Base-by-base conservation (phyloP, 2,329 filamentous ascomycete species). In the Epichloe festucae region DNA sequence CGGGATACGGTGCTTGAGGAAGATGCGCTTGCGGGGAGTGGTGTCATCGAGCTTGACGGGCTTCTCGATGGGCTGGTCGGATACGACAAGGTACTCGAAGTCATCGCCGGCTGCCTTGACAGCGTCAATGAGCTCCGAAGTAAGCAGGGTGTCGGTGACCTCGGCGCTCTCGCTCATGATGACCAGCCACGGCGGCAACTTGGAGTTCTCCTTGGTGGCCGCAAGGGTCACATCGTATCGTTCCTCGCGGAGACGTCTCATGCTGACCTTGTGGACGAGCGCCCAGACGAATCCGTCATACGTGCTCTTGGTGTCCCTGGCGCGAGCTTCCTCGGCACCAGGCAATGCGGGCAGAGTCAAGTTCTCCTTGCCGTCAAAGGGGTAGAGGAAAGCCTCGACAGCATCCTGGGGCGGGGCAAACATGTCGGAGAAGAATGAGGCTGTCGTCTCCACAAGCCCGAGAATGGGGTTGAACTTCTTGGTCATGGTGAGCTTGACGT, bases 81-180 rank as follows among this genome's bases (percentile, higher is more conserved):
- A 86, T 49, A 97, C 75, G 62, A 98, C 85, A 54, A 98, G 70
- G 61, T 90, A 91, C 67, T 97, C 89, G 57, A 95, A 82, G 49
- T 56, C 48, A 55, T 91, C 85, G 34, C 91, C 91, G 5, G 88
- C 88, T 49, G 84, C 71, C 62, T 85, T 78, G 57, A 95, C 75
- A 15, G 87, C 89, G 62, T 85, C 80, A 67, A 89, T 78, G 39
- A 98, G 77, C 61, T 97, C 91, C n/a, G 85, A 78, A 4, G 89
- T 95, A 48, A 98, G 78, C 58, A 98, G 73, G 6, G 81, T 75
- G 45, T 96, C 87, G 12, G 90, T 96, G 60, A 98, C 84, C 71
- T 97, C 93, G 53, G 90, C 89, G 69, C 84, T 95, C 76, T 98
- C 93, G 64, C 83, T 94, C 93, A 98, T 97, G 63, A 96, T 81